Evolutionary conservation across 306 rosid species (phyloP).

Genomic region (Oemleria cerasiformis): DNA sequence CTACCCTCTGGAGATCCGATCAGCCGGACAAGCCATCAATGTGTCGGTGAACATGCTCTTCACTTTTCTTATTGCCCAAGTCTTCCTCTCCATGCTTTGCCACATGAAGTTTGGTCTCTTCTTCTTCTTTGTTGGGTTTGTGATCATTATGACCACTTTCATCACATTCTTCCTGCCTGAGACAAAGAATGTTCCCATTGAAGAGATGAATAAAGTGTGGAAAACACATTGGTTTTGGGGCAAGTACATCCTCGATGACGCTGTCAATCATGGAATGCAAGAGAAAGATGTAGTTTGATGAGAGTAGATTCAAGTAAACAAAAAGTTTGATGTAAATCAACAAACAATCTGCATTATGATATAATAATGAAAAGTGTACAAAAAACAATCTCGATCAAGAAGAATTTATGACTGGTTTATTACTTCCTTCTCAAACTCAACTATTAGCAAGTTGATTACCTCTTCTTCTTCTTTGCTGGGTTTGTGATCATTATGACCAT

Average conservation of each 20-base stretch:
- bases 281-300: background rate
- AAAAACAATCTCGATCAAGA: background rate
- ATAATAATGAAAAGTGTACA: background rate
- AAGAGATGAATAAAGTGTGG: slow-evolving; percentile 62
- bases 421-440: too few species aligned
- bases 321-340: background rate
- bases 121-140: slow-evolving; percentile 57
- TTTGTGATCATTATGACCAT: slow-evolving; percentile 51
- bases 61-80: slow-evolving; percentile 66
- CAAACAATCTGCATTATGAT: background rate
- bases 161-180: slow-evolving; percentile 54
- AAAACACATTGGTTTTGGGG: slow-evolving; percentile 55
- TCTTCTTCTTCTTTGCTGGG: slow-evolving; percentile 63
- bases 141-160: slow-evolving; percentile 51
- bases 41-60: slow-evolving; percentile 63
- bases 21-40: slow-evolving; percentile 58
- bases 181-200: slow-evolving; percentile 73
- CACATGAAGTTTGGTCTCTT: slow-evolving; percentile 36
- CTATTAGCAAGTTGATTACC: too few species aligned
- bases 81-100: slow-evolving; percentile 20
- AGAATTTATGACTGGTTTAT: too few species aligned
- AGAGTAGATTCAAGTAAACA: background rate
- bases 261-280: background rate
- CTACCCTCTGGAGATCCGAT: slow-evolving; percentile 55
- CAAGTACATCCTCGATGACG: slow-evolving; percentile 17